These are phyloP conservation scores for Lasiosphaeria hispida DNA, from an alignment of 495 filamentous ascomycete genomes.

Conservation along the genomic window DNA sequence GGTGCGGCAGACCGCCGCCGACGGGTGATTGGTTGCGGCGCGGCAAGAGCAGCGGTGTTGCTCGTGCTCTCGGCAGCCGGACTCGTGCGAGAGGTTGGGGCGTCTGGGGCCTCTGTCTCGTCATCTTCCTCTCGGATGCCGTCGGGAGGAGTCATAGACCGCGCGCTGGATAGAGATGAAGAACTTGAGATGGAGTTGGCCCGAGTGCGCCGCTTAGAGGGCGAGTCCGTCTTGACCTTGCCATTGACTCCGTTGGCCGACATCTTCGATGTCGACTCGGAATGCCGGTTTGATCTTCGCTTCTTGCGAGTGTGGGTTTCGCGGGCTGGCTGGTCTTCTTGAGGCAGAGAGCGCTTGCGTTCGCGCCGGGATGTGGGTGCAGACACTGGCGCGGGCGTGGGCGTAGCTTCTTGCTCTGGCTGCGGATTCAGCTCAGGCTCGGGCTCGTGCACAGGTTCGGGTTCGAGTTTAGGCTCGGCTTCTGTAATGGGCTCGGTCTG, in stretches of 20 bases:
- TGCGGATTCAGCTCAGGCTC: neutral
- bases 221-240: constrained; percentile 28
- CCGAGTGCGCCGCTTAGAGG: constrained; percentile 22
- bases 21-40: constrained; percentile 28
- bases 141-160: constrained; percentile 31
- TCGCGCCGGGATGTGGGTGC: constrained; percentile 4
- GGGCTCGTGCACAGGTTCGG: constrained; percentile 7
- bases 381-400: neutral
- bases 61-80: constrained; percentile 19
- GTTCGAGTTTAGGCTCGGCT: constrained; percentile 10
- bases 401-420: constrained; percentile 1
- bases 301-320: constrained; percentile 30
- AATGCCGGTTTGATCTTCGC: constrained; percentile 27
- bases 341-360: constrained; percentile 2
- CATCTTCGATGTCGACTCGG: constrained; percentile 21
- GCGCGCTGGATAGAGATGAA: constrained; percentile 35
- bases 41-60: constrained; percentile 14
- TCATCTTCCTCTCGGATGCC: constrained; percentile 17
- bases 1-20: constrained; percentile 27
- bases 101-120: constrained; percentile 8
- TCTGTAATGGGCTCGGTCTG: constrained; percentile 15
- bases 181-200: constrained; percentile 28
- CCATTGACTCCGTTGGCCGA: constrained; percentile 18
- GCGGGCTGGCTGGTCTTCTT: constrained; percentile 2
- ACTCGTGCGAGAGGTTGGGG: constrained; percentile 26